A percentile compares a stretch with the other conserved stretches of the same genome.
Evolutionary conservation across 768 basidiomycete genomes (phyloP).

Genomic region (Kondoa subrosea): DNA sequence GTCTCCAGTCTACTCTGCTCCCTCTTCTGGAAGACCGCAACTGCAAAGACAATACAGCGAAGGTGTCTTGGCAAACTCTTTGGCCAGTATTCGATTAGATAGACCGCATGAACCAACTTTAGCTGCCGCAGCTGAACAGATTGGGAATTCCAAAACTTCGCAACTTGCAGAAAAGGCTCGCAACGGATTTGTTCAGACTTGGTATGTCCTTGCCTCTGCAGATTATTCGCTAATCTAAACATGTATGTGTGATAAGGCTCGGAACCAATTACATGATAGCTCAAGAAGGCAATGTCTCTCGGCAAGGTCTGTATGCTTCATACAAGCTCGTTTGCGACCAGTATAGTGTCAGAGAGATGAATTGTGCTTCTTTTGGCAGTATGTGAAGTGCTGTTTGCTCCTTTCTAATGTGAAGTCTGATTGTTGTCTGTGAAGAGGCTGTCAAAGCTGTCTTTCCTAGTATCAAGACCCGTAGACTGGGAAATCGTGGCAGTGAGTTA

Average conservation of each 20-base stretch:
- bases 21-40: too few species aligned
- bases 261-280: slow-evolving; percentile 2
- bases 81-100: too few species aligned
- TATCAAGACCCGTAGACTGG: slow-evolving; percentile 19
- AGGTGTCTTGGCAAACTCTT: too few species aligned
- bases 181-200: background rate
- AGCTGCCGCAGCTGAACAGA: background rate
- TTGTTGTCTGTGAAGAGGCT: slow-evolving; percentile 14
- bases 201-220: background rate
- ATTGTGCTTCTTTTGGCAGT: slow-evolving; percentile 1
- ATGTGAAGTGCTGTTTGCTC: too few species aligned
- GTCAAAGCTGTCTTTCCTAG: slow-evolving; percentile 15
- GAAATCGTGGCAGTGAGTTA: slow-evolving; percentile 14
- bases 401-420: background rate
- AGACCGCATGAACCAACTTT: too few species aligned
- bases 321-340: slow-evolving; percentile 13
- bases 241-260: slow-evolving; percentile 13
- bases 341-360: slow-evolving; percentile 9
- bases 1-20: too few species aligned
- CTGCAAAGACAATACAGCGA: too few species aligned
- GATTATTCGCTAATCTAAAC: background rate
- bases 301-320: slow-evolving; percentile 17
- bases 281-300: slow-evolving; percentile 19
- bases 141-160: background rate
- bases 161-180: background rate